Base-by-base conservation (phyloP, 2,329 filamentous ascomycete species). In the Capronia epimyces region DNA sequence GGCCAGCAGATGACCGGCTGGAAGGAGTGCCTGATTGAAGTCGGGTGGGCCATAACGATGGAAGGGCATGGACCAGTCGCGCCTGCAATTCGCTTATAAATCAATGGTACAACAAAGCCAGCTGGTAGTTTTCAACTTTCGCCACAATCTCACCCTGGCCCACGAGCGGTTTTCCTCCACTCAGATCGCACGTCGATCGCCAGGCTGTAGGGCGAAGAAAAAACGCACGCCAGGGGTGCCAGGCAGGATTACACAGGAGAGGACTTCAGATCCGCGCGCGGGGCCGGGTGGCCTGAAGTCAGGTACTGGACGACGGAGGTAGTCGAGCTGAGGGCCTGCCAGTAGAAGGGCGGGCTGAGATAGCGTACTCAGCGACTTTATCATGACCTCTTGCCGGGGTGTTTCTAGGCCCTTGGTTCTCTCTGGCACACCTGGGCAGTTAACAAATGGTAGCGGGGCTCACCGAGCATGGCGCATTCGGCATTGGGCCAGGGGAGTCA, bases 11-110 rank as follows among this genome's bases (percentile, higher is more conserved):
- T 32, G 29, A 32, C 29, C 29, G 29, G 29, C 7, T 3, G 29
- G 29, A n/a, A 9, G 29, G 29, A n/a, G 13, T 32, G 29, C 29
- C 29, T 32, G 29, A 32, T 32, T 32, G 29, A 32, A n/a, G 29
- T 10, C n/a, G n/a, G 29, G 24, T 27, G 5, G 5, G 24, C 24
- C 13, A 12, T 9, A 12, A 32, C 7, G 43, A 44, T 49, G 43
- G 55, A 54, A 39, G 36, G 44, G 45, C 48, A 54, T 57, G 51
- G 55, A 54, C 52, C 55, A 54, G 48, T 49, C 51, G 51, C 48
- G 50, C 43, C 49, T 57, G 45, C 9, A 34, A 37, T 36, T 48
- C 34, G 55, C 51, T 57, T 57, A 57, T 48, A 57, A 57, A 57
- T 57, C 55, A 57, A 54, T 41, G 34, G 27, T 18, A 37, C 12